Conservation (phyloP, 208 protist species). For the Leishmania arabica region DNA sequence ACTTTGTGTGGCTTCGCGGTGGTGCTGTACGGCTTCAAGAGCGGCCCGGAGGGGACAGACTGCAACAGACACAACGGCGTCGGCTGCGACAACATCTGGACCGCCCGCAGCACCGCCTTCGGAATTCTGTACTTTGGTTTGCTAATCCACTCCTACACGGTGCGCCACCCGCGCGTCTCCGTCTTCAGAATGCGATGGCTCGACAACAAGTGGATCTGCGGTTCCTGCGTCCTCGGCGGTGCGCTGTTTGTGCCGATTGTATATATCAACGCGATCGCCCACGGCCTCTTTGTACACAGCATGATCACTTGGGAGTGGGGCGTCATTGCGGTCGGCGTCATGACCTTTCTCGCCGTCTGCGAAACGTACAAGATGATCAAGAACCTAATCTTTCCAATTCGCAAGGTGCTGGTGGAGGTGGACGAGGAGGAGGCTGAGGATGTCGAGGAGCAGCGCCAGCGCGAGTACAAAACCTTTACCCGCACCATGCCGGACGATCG, state of each 20-base stretch:
- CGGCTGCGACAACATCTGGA: conserved; percentile 73
- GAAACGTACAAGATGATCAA: conserved; percentile 89
- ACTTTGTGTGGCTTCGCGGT: conserved; percentile 71
- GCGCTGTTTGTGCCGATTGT: conserved; percentile 77
- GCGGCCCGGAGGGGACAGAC: conserved; percentile 51
- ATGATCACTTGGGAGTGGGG: conserved; percentile 90
- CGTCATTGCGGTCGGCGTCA: conserved; percentile 50
- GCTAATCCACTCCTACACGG: conserved; percentile 91
- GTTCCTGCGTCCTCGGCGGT: conserved; percentile 51
- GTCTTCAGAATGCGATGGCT: conserved; percentile 87
- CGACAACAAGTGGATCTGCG: conserved; percentile 86
- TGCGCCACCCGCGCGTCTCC: conserved; percentile 75
- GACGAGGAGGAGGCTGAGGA: conserved; percentile 39
- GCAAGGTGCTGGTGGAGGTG: conserved; percentile 29
- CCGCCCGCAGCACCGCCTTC: conserved; percentile 81
- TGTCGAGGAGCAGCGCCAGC: conserved; percentile 48
- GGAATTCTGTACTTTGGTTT: conserved; percentile 86
- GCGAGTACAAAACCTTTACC: conserved; percentile 75
- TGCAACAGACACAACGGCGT: conserved; percentile 59
- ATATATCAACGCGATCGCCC: conserved; percentile 73
- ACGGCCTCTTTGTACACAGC: conserved; percentile 75
- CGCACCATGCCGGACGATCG: conserved; percentile 48
- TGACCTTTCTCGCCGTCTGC: conserved; percentile 58
- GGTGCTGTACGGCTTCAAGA: conserved; percentile 66
- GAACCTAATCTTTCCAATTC: conserved; percentile 80